Base-by-base conservation (phyloP, 352 stramenopile species). In the Phytopythium montanum region DNA sequence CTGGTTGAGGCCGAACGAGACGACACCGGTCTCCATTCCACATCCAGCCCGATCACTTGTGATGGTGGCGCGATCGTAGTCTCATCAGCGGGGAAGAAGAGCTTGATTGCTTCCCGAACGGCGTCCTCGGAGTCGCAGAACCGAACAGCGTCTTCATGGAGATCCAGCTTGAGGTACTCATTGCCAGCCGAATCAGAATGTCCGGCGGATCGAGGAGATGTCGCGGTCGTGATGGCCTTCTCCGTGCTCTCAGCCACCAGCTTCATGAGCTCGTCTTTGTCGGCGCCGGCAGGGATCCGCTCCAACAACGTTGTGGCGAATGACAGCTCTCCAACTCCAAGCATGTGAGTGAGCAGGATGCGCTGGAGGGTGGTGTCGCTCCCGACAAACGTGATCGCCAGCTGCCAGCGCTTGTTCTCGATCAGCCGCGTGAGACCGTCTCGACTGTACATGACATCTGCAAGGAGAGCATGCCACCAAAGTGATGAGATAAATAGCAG, bases 371-470 rank as follows among this genome's bases (percentile, higher is more conserved):
- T 71, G 0, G 54, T 41, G 42, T 90, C 76, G 16, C 72, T 81
- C 1, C 80, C 80, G 8, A 85, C 80, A 62, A 88, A 90, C 7
- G 76, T 76, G 31, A 84, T 63, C 26, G 80, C 80, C 25, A 90
- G 59, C 14, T 83, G 66, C 80, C 78, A 90, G 36, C 73, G 76
- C 46, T 84, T 68, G 48, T 78, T 79, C 42, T 88, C 74, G 36
- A 88, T 81, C n/a, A 90, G 67, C 49, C 75, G 72, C 26, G 80
- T 49, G 19, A 88, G 51, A 38, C 70, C 69, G 50, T 90, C 80
- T 21, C 76, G 75, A 39, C 68, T 85, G 65, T 88, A 88, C 16
- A 90, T 60, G n/a, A 73, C 68, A 31, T 88, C 74, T 79, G 8
- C n/a, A n/a, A n/a, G n/a, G n/a, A n/a, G n/a, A 10, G 51, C 25